Evolutionary conservation across 768 basidiomycete genomes (phyloP).

Genomic region (Termitomyces sp.): DNA sequence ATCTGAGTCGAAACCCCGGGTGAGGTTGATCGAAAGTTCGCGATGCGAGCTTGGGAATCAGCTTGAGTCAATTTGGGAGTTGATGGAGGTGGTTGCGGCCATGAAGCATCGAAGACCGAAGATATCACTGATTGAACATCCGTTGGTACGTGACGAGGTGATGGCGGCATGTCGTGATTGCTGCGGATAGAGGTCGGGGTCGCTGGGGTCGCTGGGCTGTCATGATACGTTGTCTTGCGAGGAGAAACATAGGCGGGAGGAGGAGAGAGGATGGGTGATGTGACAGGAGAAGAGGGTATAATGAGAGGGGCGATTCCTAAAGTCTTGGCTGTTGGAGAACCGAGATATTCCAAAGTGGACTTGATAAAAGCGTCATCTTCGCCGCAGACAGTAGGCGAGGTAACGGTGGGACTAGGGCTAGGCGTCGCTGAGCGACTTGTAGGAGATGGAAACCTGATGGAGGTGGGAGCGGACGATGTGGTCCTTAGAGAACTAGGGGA

Average conservation of each 20-base stretch:
- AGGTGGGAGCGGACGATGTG: constrained; percentile 18
- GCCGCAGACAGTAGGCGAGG: constrained; percentile 10
- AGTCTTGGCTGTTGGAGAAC: constrained; percentile 41
- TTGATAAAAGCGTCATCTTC: constrained; percentile 42
- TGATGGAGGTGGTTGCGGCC: constrained; percentile 37
- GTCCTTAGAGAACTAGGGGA: constrained; percentile 21
- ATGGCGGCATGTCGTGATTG: constrained; percentile 13
- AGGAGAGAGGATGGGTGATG: constrained; percentile 21
- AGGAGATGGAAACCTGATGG: constrained; percentile 19
- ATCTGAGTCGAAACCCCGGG: constrained; percentile 6
- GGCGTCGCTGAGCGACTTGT: constrained; percentile 27
- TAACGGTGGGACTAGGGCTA: constrained; percentile 25
- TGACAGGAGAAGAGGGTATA: constrained; percentile 5
- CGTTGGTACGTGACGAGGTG: constrained; percentile 26
- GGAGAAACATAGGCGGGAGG: constrained; percentile 19
- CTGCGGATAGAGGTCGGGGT: constrained; percentile 13
- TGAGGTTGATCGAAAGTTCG: constrained; percentile 1
- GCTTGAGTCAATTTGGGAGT: constrained; percentile 1
- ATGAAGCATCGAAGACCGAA: constrained; percentile 36
- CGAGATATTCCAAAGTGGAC: constrained; percentile 45
- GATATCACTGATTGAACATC: constrained; percentile 35
- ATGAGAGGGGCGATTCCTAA: constrained; percentile 33
- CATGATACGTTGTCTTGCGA: constrained; percentile 8
- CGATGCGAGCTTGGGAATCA: constrained; percentile 1
- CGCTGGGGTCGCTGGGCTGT: constrained; percentile 15